Evolutionary conservation across 495 filamentous ascomycete species (phyloP).

Genomic region (Neurospora sp.): DNA sequence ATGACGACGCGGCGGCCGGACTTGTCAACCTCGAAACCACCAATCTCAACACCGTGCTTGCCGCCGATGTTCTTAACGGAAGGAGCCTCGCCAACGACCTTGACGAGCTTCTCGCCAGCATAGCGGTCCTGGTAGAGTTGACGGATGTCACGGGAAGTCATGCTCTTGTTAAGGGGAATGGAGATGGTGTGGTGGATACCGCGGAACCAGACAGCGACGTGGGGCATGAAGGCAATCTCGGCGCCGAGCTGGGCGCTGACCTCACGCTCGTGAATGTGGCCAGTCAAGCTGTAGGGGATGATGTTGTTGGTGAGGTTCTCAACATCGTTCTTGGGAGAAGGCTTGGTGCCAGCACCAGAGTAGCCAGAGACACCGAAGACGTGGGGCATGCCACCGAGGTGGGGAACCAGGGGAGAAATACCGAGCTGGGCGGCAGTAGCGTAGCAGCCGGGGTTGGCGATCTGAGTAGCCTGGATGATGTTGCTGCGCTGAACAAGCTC

Average conservation of each 20-base stretch:
- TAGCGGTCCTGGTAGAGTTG: conserved; percentile 95
- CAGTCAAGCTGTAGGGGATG: conserved; percentile 86
- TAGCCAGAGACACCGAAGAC: conserved; percentile 94
- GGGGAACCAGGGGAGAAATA: conserved; percentile 71
- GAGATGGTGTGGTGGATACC: conserved; percentile 89
- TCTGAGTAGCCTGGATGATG: conserved; percentile 74
- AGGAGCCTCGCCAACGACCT: conserved; percentile 80
- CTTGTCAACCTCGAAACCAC: conserved; percentile 85
- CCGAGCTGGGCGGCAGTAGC: conserved; percentile 93
- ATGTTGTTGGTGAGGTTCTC: conserved; percentile 79
- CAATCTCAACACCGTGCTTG: conserved; percentile 90
- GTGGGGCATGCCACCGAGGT: conserved; percentile 71
- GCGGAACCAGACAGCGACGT: conserved; percentile 96
- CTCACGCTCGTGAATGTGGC: conserved; percentile 94
- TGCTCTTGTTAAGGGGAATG: conserved; percentile 72
- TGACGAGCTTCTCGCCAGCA: conserved; percentile 88
- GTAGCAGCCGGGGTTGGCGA: conserved; percentile 93
- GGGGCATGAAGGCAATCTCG: conserved; percentile 80
- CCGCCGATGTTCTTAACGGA: conserved; percentile 80
- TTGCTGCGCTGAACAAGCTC: conserved; percentile 70
- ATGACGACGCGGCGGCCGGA: conserved; percentile 84
- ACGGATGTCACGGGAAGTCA: conserved; percentile 85
- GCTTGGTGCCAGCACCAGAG: conserved; percentile 93
- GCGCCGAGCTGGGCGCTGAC: conserved; percentile 70
- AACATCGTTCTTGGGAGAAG: conserved; percentile 90